Base-by-base conservation (phyloP, 2,329 filamentous ascomycete genomes). In the Cercospora sp. region DNA sequence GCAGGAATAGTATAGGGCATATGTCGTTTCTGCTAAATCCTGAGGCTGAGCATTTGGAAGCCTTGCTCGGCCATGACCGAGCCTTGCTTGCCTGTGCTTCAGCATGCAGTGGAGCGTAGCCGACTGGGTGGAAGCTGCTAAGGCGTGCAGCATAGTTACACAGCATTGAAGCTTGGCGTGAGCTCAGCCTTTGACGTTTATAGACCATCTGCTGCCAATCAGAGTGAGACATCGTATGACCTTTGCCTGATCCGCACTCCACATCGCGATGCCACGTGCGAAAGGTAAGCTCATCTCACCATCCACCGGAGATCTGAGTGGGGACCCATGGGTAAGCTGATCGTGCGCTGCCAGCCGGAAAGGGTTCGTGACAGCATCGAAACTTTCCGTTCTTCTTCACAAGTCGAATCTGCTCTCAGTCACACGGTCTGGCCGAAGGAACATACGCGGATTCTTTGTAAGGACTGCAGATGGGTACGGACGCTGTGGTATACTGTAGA, bases 151-250 rank as follows among this genome's bases (percentile, higher is more conserved):
- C 10, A 33, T 42, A 26, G 31, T 62, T 62, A 3, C 13, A 62
- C 60, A 7, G 36, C 59, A 48, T 23, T 7, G 33, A 61, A 61
- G 59, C 58, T 62, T 61, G 55, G 64, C 42, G 31, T 28, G 33
- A 42, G 45, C 59, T 61, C 59, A 51, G 64, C 64, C 33, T 33
- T 59, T 20, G 48, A 28, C 59, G 42, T 40, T 66, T 57, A 55
- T 66, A 61, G 40, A 66, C 51, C 48, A 48, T 9, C 23, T 55
- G 23, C 6, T 26, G 61, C 61, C 42, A 63, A 63, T 63, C 61
- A 63, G 30, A 60, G 6, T 40, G 33, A 10, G 58, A 30, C 51
- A 10, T 16, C 10, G 28, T 18, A 3, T 30, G 23, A 30, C 51
- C 12, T 57, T 28, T 28, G 13, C 20, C 23, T 57, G 48, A 12